phyloP scores from a whole-genome alignment of 1,284 basidiomycete species.

The Ustilago cynodontis region DNA sequence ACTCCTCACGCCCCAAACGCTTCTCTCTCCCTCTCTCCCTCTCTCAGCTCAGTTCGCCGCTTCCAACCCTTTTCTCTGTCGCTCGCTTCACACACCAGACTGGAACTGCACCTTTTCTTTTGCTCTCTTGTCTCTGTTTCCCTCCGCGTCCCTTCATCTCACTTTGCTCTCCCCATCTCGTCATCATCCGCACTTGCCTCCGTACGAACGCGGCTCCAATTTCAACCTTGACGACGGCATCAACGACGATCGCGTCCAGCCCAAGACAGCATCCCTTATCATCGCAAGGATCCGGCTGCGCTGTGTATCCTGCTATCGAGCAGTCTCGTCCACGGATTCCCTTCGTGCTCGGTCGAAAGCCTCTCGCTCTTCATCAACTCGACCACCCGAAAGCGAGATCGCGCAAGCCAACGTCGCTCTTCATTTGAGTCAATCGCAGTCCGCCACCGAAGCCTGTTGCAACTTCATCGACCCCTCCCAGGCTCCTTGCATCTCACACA shows the following conservation, averaged over 20 bases:
- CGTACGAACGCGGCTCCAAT: not conserved
- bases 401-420: not conserved
- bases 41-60: not conserved
- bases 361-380: not conserved
- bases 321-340: not conserved
- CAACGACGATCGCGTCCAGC: not conserved
- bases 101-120: not conserved
- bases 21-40: not conserved
- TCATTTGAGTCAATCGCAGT: constrained; percentile 1
- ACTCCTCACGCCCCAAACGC: not conserved
- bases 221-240: not conserved
- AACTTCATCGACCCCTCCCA: not conserved
- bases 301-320: not conserved
- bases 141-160: not conserved
- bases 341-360: not conserved
- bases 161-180: not conserved
- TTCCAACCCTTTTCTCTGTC: not conserved
- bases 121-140: not conserved
- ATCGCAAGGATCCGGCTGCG: not conserved
- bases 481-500: not conserved
- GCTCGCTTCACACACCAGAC: not conserved
- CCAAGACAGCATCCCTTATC: not conserved
- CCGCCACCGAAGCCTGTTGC: not conserved
- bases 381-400: not conserved
- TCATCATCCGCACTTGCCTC: not conserved